A percentile compares a stretch with the other conserved stretches of the same genome.
Evolutionary conservation across 148 eudicot species (phyloP).

Genomic region (Cornus suecica): DNA sequence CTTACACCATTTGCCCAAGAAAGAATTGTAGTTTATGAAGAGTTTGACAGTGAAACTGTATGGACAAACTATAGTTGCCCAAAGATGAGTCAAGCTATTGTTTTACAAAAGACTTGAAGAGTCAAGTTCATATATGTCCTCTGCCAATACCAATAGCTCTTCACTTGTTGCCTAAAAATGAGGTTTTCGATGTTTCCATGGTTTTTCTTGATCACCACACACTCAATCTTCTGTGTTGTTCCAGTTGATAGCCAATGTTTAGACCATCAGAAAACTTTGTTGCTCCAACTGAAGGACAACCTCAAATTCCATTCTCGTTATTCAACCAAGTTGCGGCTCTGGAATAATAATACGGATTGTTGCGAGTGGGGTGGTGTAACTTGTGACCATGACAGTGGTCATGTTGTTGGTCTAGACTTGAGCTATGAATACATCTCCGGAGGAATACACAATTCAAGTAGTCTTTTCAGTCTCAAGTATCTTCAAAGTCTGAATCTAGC

Average conservation of each 20-base stretch:
- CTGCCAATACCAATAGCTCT: too few species aligned
- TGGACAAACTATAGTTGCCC: too few species aligned
- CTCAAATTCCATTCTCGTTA: background rate
- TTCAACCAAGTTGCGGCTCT: constrained; percentile 17
- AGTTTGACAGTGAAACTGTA: background rate
- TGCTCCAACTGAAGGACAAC: constrained; percentile 27
- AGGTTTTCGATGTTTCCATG: background rate
- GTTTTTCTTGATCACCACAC: constrained; percentile 14
- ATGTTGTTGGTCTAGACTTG: constrained; percentile 25
- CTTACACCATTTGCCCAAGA: too few species aligned
- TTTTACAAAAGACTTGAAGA: too few species aligned
- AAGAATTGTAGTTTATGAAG: background rate
- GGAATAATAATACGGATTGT: constrained; percentile 27
- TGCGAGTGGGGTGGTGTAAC: constrained; percentile 38
- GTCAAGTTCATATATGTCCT: too few species aligned
- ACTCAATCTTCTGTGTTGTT: constrained; percentile 13
- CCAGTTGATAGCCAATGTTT: constrained; percentile 16
- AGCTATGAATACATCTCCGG: constrained; percentile 15
- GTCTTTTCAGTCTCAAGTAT: constrained; percentile 19
- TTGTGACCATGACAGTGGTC: constrained; percentile 22
- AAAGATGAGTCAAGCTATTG: too few species aligned
- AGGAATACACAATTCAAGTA: constrained; percentile 18
- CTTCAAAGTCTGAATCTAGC: constrained; percentile 31
- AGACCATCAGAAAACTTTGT: constrained; percentile 21
- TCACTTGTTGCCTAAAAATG: constrained; percentile 1